Conservation (phyloP, 306 rosid genomes). For the Cercis canadensis region DNA sequence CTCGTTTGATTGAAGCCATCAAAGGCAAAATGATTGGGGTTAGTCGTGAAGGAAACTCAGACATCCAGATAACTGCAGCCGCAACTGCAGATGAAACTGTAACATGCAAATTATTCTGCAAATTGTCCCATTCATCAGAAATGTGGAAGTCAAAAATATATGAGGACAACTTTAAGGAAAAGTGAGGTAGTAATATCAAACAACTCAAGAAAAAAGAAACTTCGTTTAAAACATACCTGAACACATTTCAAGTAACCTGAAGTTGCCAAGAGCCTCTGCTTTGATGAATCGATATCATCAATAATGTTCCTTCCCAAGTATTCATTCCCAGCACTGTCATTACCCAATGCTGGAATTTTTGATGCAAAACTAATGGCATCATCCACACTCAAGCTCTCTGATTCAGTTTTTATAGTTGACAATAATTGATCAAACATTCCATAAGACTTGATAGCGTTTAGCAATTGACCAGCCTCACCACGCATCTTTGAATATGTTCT, state of each 20-base stretch:
- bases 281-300: slow-evolving; percentile 84
- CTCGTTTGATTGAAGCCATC: slow-evolving; percentile 96
- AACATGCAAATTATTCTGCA: slow-evolving; percentile 92
- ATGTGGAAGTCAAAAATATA: slow-evolving; percentile 37
- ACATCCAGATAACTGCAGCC: slow-evolving; percentile 97
- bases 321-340: slow-evolving; percentile 55
- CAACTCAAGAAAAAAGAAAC: slow-evolving; percentile 17
- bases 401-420: slow-evolving; percentile 51
- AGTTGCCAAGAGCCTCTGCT: slow-evolving; percentile 87
- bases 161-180: slow-evolving; percentile 8
- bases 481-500: slow-evolving; percentile 96
- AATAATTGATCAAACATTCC: slow-evolving; percentile 59
- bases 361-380: slow-evolving; percentile 90
- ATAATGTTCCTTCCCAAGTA: slow-evolving; percentile 53
- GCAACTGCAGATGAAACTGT: slow-evolving; percentile 90
- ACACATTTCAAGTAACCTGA: slow-evolving; percentile 97
- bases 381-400: slow-evolving; percentile 79
- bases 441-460: slow-evolving; percentile 61
- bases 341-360: slow-evolving; percentile 59
- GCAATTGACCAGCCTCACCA: slow-evolving; percentile 76
- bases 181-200: slow-evolving; percentile 22
- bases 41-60: slow-evolving; percentile 84
- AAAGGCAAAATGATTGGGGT: slow-evolving; percentile 91
- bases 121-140: slow-evolving; percentile 40
- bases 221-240: slow-evolving; percentile 65